phyloP scores from a whole-genome alignment of 441 rosid genomes.

The Erodium texanum region DNA sequence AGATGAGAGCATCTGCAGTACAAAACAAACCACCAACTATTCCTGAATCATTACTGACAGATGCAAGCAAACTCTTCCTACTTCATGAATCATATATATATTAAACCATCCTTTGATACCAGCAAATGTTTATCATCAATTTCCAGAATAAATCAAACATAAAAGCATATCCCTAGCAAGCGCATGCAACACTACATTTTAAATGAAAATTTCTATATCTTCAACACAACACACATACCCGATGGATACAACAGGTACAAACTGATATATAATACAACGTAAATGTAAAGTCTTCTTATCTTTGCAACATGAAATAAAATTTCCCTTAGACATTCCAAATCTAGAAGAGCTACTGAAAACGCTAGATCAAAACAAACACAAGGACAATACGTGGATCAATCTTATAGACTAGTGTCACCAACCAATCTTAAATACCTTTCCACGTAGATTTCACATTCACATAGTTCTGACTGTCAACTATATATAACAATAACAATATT shows the following conservation, averaged over 20 bases:
- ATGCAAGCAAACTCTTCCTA: background rate
- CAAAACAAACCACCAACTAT: background rate
- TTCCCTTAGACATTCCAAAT: background rate
- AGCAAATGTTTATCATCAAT: too few species aligned
- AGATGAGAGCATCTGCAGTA: constrained; percentile 2
- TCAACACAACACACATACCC: too few species aligned
- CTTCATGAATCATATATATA: background rate
- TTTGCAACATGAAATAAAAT: background rate
- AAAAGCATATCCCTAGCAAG: too few species aligned
- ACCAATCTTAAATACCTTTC: background rate
- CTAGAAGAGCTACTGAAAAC: too few species aligned
- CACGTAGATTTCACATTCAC: background rate
- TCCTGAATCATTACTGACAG: background rate
- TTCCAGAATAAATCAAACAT: too few species aligned
- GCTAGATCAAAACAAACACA: too few species aligned
- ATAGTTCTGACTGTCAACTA: background rate
- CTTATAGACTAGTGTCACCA: too few species aligned
- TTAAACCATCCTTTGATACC: background rate
- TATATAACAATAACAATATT: background rate
- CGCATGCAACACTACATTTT: too few species aligned
- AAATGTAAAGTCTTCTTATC: background rate
- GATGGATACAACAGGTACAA: too few species aligned
- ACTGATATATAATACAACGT: too few species aligned
- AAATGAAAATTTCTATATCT: too few species aligned
- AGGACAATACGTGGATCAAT: too few species aligned